These are phyloP conservation scores for Cadophora gregata DNA, from an alignment of 2,329 filamentous ascomycete genomes.

Conservation along the genomic window DNA sequence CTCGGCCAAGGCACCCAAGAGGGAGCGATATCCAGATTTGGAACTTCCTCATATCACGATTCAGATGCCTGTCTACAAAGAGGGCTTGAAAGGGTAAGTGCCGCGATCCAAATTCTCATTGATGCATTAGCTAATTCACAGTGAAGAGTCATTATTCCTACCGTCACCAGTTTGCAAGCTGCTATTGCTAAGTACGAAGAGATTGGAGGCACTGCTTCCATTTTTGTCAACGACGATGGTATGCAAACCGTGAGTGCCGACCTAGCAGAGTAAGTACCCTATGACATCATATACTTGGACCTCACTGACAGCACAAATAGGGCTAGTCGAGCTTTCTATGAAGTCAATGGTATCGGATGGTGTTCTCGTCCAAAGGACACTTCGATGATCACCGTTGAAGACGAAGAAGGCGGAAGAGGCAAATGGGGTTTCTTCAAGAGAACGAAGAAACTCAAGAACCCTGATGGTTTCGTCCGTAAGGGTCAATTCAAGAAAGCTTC, in stretches of 20 bases:
- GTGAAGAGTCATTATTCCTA: constrained; percentile 57
- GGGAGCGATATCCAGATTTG: constrained; percentile 25
- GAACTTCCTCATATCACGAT: constrained; percentile 51
- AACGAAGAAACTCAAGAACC: no score
- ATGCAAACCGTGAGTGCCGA: constrained; percentile 57
- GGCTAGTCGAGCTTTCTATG: constrained; percentile 60
- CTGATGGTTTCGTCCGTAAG: background rate
- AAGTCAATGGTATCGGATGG: constrained; percentile 62
- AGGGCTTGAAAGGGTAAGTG: constrained; percentile 43
- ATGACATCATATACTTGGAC: constrained; percentile 51
- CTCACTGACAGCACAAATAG: constrained; percentile 46
- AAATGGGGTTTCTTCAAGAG: no score
- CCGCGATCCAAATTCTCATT: constrained; percentile 33
- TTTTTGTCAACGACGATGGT: constrained; percentile 73
- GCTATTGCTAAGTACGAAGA: constrained; percentile 64
- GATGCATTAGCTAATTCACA: constrained; percentile 36
- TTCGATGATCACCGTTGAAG: constrained; percentile 12
- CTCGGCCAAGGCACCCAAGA: constrained; percentile 47
- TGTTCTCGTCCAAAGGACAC: constrained; percentile 55
- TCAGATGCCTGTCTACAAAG: constrained; percentile 49
- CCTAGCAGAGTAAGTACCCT: constrained; percentile 33
- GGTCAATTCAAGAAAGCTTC: background rate
- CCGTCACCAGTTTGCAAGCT: constrained; percentile 61
- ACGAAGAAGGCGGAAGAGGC: no score
- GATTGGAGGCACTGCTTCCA: constrained; percentile 67